Evolutionary conservation across 2,329 filamentous ascomycete species (phyloP).

Genomic region (Pseudogymnoascus sp.): DNA sequence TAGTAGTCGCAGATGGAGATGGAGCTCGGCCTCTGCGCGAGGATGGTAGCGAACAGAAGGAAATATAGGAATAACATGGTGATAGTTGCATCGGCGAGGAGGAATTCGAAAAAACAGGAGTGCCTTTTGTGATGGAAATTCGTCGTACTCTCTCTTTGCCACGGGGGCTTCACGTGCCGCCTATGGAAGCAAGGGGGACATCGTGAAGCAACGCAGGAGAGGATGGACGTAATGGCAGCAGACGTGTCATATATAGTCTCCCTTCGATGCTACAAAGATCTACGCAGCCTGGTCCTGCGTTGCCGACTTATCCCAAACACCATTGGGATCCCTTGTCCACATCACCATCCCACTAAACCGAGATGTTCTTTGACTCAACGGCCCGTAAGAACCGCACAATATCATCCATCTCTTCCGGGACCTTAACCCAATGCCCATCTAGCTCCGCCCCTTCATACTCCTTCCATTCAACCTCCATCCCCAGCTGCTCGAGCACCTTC

Average conservation of each 20-base stretch:
- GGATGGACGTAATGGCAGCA: neutral
- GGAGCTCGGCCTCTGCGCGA: conserved; percentile 22
- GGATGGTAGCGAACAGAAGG: neutral
- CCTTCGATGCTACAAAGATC: too few relatives aligned
- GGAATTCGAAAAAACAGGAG: neutral
- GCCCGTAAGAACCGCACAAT: conserved; percentile 29
- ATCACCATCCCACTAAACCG: neutral
- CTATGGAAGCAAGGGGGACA: neutral
- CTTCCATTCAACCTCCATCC: conserved; percentile 32
- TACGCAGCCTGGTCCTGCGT: neutral
- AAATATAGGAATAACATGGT: neutral
- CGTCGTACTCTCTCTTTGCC: neutral
- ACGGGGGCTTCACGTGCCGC: neutral
- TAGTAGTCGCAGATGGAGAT: conserved; percentile 29
- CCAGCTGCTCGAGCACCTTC: conserved; percentile 28
- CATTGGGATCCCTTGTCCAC: neutral
- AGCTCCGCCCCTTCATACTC: conserved; percentile 26
- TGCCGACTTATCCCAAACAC: neutral
- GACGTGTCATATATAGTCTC: neutral
- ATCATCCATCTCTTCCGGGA: conserved; percentile 41
- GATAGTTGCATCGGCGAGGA: neutral
- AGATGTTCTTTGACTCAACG: neutral
- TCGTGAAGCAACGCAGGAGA: too few relatives aligned
- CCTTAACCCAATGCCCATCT: conserved; percentile 41
- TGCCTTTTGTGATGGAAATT: neutral